Evolutionary conservation across 164 flowering plant species (phyloP).

Genomic region (Magnolia changhungtana): DNA sequence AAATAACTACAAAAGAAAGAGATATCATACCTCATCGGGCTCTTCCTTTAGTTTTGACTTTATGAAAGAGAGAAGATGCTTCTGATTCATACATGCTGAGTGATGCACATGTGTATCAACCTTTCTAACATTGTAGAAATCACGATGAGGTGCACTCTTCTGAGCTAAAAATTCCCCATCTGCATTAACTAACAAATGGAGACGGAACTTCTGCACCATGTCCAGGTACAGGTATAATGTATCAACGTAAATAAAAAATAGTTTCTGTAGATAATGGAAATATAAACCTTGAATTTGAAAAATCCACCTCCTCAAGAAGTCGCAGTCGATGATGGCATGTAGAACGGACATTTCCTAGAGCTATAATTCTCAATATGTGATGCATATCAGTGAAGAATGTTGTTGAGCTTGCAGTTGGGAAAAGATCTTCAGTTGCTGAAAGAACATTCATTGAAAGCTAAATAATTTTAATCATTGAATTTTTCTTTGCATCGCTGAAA

Average conservation of each 20-base stretch:
- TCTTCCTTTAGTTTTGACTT: constrained; percentile 68
- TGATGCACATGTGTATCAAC: constrained; percentile 85
- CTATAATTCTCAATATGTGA: constrained; percentile 46
- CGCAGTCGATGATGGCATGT: constrained; percentile 59
- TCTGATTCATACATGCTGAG: constrained; percentile 87
- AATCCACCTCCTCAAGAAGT: constrained; percentile 65
- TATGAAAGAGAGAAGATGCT: constrained; percentile 66
- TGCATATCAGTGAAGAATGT: constrained; percentile 80
- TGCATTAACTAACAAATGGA: constrained; percentile 61
- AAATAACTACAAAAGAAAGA: background rate
- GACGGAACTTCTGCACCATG: constrained; percentile 57
- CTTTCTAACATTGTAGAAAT: constrained; percentile 71
- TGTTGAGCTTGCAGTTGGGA: constrained; percentile 68
- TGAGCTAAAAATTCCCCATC: constrained; percentile 71
- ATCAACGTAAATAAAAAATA: background rate
- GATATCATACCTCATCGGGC: constrained; percentile 62
- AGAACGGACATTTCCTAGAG: constrained; percentile 59
- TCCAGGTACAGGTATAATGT: background rate
- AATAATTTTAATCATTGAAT: background rate
- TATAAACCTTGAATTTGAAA: background rate
- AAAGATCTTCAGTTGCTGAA: constrained; percentile 52
- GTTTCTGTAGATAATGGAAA: background rate
- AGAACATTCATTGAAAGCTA: background rate
- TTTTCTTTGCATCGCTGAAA: background rate
- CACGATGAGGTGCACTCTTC: constrained; percentile 78